Conservation (phyloP, 2,329 filamentous ascomycete species). For the Colletotrichum sp. region DNA sequence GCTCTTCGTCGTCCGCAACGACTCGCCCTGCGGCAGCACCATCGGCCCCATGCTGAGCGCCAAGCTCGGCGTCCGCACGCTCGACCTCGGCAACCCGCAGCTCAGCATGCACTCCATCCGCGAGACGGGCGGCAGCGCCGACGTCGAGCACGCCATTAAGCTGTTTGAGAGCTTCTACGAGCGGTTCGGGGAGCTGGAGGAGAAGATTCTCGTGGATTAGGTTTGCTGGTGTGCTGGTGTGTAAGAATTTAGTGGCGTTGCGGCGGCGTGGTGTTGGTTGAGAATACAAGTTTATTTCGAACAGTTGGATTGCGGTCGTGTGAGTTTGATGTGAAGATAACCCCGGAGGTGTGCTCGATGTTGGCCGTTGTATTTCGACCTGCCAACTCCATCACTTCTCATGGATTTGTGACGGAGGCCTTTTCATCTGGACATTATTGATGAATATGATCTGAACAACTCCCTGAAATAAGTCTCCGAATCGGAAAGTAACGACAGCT, state of each 20-base stretch:
- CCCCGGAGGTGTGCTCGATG: too few species aligned
- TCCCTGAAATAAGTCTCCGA: accelerated
- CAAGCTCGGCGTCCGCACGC: constrained; percentile 82
- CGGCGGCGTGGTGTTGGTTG: not conserved
- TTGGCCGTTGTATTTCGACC: not conserved
- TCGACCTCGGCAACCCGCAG: constrained; percentile 94
- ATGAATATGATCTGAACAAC: not conserved
- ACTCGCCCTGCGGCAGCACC: constrained; percentile 92
- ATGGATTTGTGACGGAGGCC: accelerated
- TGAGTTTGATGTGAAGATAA: too few species aligned
- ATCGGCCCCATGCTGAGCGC: constrained; percentile 97
- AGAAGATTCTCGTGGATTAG: constrained; percentile 83
- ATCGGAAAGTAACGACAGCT: not conserved
- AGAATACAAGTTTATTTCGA: not conserved
- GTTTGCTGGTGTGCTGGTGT: not conserved
- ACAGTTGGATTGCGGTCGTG: not conserved
- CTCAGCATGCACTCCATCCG: constrained; percentile 97
- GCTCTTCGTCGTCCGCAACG: constrained; percentile 95
- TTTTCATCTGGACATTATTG: not conserved
- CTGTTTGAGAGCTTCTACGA: constrained; percentile 89
- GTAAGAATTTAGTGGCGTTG: not conserved
- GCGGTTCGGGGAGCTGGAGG: constrained; percentile 82
- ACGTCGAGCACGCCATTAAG: constrained; percentile 85
- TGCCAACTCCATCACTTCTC: not conserved
- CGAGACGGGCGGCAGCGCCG: constrained; percentile 87